Base-by-base conservation (phyloP, 2,329 filamentous ascomycete genomes). In the Talaromyces sp. region DNA sequence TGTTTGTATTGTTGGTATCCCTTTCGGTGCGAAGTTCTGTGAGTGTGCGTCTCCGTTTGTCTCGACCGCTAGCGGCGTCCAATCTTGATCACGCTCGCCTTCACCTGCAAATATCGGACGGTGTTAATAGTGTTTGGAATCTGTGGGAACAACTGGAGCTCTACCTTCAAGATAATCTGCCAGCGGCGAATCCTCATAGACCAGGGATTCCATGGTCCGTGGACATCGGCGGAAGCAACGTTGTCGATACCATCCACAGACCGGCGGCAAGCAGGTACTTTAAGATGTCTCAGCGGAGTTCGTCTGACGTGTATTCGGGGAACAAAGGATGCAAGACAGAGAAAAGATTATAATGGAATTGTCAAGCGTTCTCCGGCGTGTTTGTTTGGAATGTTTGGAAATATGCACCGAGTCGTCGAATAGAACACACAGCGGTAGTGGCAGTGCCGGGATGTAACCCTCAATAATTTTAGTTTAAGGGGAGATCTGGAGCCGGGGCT, bases 161-260 rank as follows among this genome's bases (percentile, higher is more conserved):
- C n/a, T 79, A 95, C 93, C 93, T 87, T 93, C 89, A 72, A 97
- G 88, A 81, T 95, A 95, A 74, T 91, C 88, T 76, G 92, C 93
- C 80, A 97, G 85, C 72, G 93, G 93, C 76, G 91, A 91, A 81
- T 93, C 89, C 81, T 95, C 88, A 80, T 91, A 91, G 72, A 97
- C 88, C 73, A 97, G 85, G 74, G 91, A 88, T 85, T 97, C 93
- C 93, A 97, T 95, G 77, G 72, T 78, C 70, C 67, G 66, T 67
- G 68, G 69, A 71, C 76, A 77, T 63, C 13, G 43, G 38, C 36
- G 53, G 61, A 47, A 31, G 27, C 27, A 25, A 58, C n/a, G 53
- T 49, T 49, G 49, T 47, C 19, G 61, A 45, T 56, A 63, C 61
- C 61, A 63, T 63, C 38, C 53, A 49, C 53, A 34, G 40, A 43